These are phyloP conservation scores for Dalechampia spathulata DNA, from an alignment of 441 rosid species.

Conservation along the genomic window DNA sequence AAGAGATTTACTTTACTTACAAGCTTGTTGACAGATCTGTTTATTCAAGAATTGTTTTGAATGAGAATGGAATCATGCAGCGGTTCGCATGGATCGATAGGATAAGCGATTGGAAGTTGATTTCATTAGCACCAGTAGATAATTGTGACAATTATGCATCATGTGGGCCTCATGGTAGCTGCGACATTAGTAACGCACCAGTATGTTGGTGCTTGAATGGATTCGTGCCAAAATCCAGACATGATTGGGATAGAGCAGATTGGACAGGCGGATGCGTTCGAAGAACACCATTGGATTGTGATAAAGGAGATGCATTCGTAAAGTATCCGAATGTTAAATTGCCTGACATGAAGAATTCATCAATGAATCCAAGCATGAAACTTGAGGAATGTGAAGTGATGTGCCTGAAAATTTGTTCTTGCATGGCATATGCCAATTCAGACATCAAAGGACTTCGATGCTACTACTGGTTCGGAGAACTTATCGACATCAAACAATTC, in stretches of 20 bases:
- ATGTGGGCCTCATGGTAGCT: slow-evolving; percentile 9
- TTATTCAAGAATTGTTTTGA: not conserved
- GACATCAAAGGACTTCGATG: too few species aligned
- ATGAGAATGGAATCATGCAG: not conserved
- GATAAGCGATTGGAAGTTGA: too few species aligned
- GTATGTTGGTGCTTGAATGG: slow-evolving; percentile 14
- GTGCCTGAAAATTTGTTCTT: too few species aligned
- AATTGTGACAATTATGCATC: slow-evolving; percentile 16
- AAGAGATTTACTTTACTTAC: too few species aligned
- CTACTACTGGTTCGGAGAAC: too few species aligned
- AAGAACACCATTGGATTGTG: not conserved
- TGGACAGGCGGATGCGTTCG: slow-evolving; percentile 8
- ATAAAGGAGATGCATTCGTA: not conserved
- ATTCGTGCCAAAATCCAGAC: slow-evolving; percentile 1
- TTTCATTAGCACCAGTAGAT: not conserved
- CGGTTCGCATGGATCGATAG: slow-evolving; percentile 11
- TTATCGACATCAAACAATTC: too few species aligned
- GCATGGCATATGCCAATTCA: too few species aligned
- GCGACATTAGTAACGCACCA: slow-evolving; percentile 1
- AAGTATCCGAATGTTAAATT: slow-evolving; percentile 3
- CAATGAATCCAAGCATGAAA: too few species aligned
- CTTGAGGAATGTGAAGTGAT: too few species aligned
- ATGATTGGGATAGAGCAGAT: slow-evolving; percentile 7
- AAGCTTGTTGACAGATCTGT: slow-evolving; percentile 3
- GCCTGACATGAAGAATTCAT: not conserved